phyloP scores from a whole-genome alignment of 352 stramenopile species.

The Phytopythium aichiense region DNA sequence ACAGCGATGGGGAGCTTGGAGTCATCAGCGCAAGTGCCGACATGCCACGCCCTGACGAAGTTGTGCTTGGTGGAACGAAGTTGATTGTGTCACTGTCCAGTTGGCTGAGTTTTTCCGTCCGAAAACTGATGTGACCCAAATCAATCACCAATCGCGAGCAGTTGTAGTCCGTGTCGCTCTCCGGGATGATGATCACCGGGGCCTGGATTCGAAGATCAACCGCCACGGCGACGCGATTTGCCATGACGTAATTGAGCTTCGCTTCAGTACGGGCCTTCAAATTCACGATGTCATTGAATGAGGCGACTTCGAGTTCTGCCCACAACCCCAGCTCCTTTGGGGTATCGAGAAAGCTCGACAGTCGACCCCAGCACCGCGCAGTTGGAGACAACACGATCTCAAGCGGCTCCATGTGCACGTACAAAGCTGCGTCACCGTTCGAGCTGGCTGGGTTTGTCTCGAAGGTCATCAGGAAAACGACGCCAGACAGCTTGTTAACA shows the following conservation, averaged over 20 bases:
- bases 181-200: slow-evolving; percentile 78
- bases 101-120: slow-evolving; percentile 77
- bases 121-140: slow-evolving; percentile 81
- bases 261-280: slow-evolving; percentile 82
- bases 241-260: slow-evolving; percentile 88
- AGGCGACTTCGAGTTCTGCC: slow-evolving; percentile 85
- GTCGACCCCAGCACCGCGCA: slow-evolving; percentile 71
- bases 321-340: slow-evolving; percentile 74
- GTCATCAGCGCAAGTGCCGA: slow-evolving; percentile 42
- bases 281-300: slow-evolving; percentile 90
- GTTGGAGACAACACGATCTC: slow-evolving; percentile 87
- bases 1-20: slow-evolving; percentile 37
- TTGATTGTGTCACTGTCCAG: slow-evolving; percentile 53
- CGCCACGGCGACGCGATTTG: slow-evolving; percentile 74
- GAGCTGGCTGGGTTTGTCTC: slow-evolving; percentile 70
- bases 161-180: slow-evolving; percentile 77
- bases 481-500: slow-evolving; percentile 61
- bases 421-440: slow-evolving; percentile 65
- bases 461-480: slow-evolving; percentile 82
- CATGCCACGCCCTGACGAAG: slow-evolving; percentile 19
- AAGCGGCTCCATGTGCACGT: slow-evolving; percentile 82
- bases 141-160: slow-evolving; percentile 78
- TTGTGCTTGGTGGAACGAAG: slow-evolving; percentile 23
- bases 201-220: slow-evolving; percentile 84
- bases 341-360: slow-evolving; percentile 73